A percentile compares a stretch with the other conserved stretches of the same genome.
Conservation (phyloP, 495 filamentous ascomycete genomes). For the Rhypophila decipiens region DNA sequence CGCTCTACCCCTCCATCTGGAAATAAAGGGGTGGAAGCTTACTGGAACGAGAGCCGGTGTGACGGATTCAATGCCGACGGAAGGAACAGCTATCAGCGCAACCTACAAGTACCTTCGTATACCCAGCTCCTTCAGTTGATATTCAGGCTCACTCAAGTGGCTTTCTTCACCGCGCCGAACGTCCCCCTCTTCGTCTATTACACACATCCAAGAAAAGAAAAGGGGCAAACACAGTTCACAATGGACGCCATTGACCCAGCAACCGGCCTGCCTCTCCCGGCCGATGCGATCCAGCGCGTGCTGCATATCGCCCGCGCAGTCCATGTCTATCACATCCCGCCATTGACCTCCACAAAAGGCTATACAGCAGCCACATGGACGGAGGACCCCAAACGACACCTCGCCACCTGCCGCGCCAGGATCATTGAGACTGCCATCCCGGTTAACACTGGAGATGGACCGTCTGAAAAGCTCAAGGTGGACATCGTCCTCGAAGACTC, state of each 20-base stretch:
- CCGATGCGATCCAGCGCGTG: conserved; percentile 70
- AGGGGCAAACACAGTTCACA: conserved; percentile 18
- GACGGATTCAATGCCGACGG: no score
- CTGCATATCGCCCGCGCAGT: conserved; percentile 63
- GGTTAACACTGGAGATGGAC: conserved; percentile 15
- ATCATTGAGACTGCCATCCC: conserved; percentile 62
- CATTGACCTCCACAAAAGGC: conserved; percentile 61
- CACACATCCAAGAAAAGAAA: background rate
- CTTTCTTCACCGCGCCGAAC: no score
- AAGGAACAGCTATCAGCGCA: no score
- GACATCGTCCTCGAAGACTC: conserved; percentile 73
- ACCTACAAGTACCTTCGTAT: no score
- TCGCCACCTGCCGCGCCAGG: conserved; percentile 77
- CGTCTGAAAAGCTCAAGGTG: conserved; percentile 54
- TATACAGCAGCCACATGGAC: conserved; percentile 73
- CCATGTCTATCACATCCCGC: conserved; percentile 74
- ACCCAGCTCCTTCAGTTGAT: no score
- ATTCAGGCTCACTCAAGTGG: no score
- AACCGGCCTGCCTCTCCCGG: conserved; percentile 49
- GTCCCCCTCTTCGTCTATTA: background rate
- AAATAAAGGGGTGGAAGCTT: no score
- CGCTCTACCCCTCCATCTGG: no score
- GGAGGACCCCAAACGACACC: conserved; percentile 57
- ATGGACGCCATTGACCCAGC: conserved; percentile 47
- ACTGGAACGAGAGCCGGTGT: no score